Evolutionary conservation across 768 basidiomycete genomes (phyloP).

Genomic region (Rhizopogon sp.): DNA sequence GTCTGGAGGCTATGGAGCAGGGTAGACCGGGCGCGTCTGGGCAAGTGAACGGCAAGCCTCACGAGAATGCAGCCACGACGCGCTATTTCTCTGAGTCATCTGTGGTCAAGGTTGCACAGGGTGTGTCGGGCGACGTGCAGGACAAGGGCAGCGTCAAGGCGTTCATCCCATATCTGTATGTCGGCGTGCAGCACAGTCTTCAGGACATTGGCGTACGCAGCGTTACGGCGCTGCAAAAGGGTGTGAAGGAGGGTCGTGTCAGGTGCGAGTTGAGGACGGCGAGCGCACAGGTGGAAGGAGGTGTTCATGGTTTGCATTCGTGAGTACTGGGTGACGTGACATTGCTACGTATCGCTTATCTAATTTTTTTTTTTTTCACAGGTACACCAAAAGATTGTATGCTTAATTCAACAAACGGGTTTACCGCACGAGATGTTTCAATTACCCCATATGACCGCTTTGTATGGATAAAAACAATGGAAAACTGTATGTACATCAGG

Average conservation of each 20-base stretch:
- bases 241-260: constrained; percentile 61
- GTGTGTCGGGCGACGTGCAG: constrained; percentile 93
- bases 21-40: constrained; percentile 39
- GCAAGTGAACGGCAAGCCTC: constrained; percentile 20
- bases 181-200: constrained; percentile 86
- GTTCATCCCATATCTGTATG: constrained; percentile 82
- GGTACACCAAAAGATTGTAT: constrained; percentile 56
- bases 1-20: constrained; percentile 89
- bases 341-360: background rate
- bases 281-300: constrained; percentile 93
- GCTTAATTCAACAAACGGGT: constrained; percentile 20
- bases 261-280: constrained; percentile 92
- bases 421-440: background rate
- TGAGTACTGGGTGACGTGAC: constrained; percentile 40
- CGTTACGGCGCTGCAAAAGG: constrained; percentile 60
- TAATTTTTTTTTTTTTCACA: constrained; percentile 16
- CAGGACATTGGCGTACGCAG: constrained; percentile 86
- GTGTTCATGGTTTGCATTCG: constrained; percentile 94
- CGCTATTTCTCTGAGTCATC: constrained; percentile 58
- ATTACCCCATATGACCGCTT: background rate
- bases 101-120: constrained; percentile 93
- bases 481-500: background rate
- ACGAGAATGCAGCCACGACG: constrained; percentile 93
- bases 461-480: background rate
- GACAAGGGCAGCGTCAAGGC: constrained; percentile 95